Base-by-base conservation (phyloP, 257 asterid genomes). In the Nicotiana noctiflora region DNA sequence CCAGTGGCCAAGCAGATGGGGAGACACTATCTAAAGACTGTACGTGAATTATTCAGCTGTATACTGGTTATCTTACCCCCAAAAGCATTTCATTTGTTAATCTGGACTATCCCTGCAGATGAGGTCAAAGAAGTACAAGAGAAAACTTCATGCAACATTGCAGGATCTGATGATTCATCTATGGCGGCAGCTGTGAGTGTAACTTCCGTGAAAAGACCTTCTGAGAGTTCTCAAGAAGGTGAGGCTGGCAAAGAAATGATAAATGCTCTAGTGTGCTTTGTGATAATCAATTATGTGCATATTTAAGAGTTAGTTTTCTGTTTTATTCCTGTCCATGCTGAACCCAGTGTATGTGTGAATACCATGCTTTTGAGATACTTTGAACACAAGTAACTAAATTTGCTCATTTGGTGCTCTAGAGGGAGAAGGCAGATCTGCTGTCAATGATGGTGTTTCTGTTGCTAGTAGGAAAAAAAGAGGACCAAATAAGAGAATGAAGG, bases 151-250 rank as follows among this genome's bases (percentile, higher is more conserved):
- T 81, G 66, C 75, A 72, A 80, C 62, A 59, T 67, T 75, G 86
- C 79, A 78, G 76, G 80, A 67, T 55, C 46, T 60, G 89, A 77
- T 76, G 86, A 62, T 12, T 67, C 75, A 77, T 82, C 84, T 79
- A 27, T 80, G 21, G 84, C 80, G 80, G 90, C 76, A 64, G 88
- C 83, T 80, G 81, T 85, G 74, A 84, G 80, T 82, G 60, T 61
- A 61, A 79, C 83, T 62, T 44, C 90, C 55, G 83, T 80, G 60
- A 93, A 93, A 90, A 89, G 97, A 84, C 88, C 82, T 23, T 70
- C 90, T 68, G 94, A 86, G 82, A 86, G 88, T 84, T 82, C 84
- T 18, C 72, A 21, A 75, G 93, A 86, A 88, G 99, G 96, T 91
- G 60, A 29, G 46, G 34, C 59, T 46, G 15, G 37, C 51, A 4